Conservation (phyloP, 495 filamentous ascomycete genomes). For the Tuber brumale region DNA sequence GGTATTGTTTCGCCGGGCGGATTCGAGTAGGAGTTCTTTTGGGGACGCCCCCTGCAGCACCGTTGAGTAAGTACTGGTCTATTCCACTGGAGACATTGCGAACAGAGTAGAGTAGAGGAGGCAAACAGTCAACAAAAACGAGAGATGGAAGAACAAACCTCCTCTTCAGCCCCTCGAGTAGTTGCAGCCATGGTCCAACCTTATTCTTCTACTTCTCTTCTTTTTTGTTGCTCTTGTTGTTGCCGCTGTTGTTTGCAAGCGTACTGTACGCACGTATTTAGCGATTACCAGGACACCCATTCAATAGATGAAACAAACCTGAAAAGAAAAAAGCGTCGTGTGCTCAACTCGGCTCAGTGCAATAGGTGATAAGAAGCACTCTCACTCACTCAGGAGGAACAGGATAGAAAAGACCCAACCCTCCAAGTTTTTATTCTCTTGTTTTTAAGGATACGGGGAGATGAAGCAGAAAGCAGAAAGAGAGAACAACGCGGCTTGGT, state of each 20-base stretch:
- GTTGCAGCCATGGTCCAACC: neutral
- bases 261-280: neutral
- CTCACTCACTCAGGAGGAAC: neutral
- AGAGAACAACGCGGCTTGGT: neutral
- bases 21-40: constrained; percentile 80
- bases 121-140: neutral
- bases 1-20: constrained; percentile 85
- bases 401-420: neutral
- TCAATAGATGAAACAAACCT: neutral
- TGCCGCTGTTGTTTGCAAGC: neutral
- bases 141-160: neutral
- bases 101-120: neutral
- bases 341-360: neutral
- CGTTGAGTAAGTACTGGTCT: constrained; percentile 3
- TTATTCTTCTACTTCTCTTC: neutral
- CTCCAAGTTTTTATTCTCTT: neutral
- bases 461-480: neutral
- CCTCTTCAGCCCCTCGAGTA: neutral
- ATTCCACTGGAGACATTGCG: neutral
- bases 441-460: neutral
- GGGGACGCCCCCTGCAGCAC: constrained; percentile 68
- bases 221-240: neutral
- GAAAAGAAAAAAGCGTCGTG: neutral
- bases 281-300: neutral
- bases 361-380: neutral